phyloP scores from a whole-genome alignment of 164 flowering plant species.

The Magnolia kwangsiensis region DNA sequence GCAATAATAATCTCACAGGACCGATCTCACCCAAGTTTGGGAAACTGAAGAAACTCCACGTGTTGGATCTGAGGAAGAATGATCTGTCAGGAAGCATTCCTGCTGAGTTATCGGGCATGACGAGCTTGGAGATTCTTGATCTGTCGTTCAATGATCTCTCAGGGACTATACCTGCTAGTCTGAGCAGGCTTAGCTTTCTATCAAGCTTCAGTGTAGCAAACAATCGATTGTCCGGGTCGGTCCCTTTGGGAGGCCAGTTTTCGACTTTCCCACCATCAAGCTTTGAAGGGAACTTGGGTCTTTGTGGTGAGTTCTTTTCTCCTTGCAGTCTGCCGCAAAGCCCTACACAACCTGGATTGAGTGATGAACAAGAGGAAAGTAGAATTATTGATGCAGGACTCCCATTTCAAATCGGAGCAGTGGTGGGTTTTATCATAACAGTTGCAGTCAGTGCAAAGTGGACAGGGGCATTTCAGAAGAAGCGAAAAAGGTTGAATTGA shows the following conservation, averaged over 20 bases:
- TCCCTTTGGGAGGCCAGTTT: constrained; percentile 64
- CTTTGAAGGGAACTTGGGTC: constrained; percentile 57
- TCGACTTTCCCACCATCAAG: constrained; percentile 50
- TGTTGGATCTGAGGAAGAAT: constrained; percentile 17
- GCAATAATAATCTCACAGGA: constrained; percentile 13
- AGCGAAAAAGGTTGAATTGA: background rate
- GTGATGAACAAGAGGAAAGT: constrained; percentile 9
- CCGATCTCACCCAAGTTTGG: constrained; percentile 19
- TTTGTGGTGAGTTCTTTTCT: constrained; percentile 35
- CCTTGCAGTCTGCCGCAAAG: constrained; percentile 20
- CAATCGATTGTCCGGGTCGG: constrained; percentile 48
- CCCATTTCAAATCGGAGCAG: constrained; percentile 31
- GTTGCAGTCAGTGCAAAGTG: constrained; percentile 11
- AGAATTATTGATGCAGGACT: constrained; percentile 15
- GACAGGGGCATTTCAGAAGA: constrained; percentile 4
- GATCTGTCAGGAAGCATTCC: constrained; percentile 16
- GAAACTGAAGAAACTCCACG: constrained; percentile 13
- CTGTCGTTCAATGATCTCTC: constrained; percentile 25
- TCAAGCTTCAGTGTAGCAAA: constrained; percentile 43
- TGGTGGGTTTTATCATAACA: constrained; percentile 29
- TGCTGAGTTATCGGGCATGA: constrained; percentile 18
- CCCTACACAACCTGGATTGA: constrained; percentile 9
- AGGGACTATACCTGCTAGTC: constrained; percentile 23
- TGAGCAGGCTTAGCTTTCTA: constrained; percentile 22
- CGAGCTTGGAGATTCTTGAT: constrained; percentile 21